These are phyloP conservation scores for Sugiyamaella smithiae DNA, from an alignment of 805 yeast species.

Conservation along the genomic window DNA sequence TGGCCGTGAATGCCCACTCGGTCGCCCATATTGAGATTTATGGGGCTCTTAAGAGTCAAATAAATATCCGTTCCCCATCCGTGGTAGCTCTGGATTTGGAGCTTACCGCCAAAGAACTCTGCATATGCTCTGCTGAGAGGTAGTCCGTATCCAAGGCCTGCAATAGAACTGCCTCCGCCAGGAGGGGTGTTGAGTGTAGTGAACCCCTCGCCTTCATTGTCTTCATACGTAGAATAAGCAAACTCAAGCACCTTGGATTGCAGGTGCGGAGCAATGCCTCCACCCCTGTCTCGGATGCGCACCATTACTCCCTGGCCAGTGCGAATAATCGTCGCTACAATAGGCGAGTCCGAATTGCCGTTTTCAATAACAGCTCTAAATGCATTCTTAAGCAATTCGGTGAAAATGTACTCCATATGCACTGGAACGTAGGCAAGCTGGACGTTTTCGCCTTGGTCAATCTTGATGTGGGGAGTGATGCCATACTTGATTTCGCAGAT, in stretches of 20 bases:
- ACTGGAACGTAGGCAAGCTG: conserved; percentile 80
- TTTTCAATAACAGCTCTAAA: conserved; percentile 85
- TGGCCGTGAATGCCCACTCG: conserved; percentile 9
- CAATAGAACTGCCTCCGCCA: conserved; percentile 68
- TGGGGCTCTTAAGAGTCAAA: conserved; percentile 35
- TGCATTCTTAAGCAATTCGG: conserved; percentile 84
- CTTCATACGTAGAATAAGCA: conserved; percentile 76
- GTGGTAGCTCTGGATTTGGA: conserved; percentile 65
- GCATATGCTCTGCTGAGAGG: conserved; percentile 79
- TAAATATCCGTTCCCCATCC: conserved; percentile 83
- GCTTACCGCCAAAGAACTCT: conserved; percentile 66
- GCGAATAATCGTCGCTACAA: conserved; percentile 48
- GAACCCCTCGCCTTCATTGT: conserved; percentile 52
- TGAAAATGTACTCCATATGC: conserved; percentile 82
- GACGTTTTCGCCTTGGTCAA: conserved; percentile 57
- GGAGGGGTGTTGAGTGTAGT: conserved; percentile 66
- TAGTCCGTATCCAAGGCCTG: conserved; percentile 96
- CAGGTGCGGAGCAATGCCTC: conserved; percentile 72
- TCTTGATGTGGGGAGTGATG: conserved; percentile 56
- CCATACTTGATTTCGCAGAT: conserved; percentile 83
- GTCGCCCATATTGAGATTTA: conserved; percentile 11
- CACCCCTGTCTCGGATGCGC: conserved; percentile 81
- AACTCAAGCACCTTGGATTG: conserved; percentile 75
- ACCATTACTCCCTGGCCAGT: conserved; percentile 56
- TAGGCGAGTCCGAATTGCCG: conserved; percentile 39